Conservation (phyloP, 768 basidiomycete species). For the Punctularia strigosozonata region DNA sequence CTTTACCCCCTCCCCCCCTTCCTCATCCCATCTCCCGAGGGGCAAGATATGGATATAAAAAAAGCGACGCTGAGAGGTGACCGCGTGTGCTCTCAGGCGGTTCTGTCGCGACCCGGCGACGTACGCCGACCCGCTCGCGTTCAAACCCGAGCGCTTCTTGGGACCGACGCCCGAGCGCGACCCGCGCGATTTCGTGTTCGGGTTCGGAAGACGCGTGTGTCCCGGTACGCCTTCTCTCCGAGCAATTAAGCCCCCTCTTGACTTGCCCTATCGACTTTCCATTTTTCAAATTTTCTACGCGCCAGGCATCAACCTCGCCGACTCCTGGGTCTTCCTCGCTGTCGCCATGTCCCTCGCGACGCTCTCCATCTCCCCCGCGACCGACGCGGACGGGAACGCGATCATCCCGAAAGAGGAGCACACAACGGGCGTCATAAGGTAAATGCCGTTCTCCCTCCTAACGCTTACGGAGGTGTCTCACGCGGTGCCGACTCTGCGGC, state of each 20-base stretch:
- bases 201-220: slow-evolving; percentile 22
- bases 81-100: slow-evolving; percentile 11
- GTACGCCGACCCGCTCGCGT: slow-evolving; percentile 21
- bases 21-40: too few species aligned
- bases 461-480: too few species aligned
- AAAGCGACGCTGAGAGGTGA: too few species aligned
- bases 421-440: slow-evolving; percentile 10
- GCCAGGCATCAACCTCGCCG: slow-evolving; percentile 31
- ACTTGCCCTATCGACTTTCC: neutral
- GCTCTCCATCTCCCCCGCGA: slow-evolving; percentile 19
- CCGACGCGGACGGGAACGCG: slow-evolving; percentile 7
- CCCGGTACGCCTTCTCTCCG: neutral
- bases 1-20: neutral
- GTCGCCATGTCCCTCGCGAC: slow-evolving; percentile 23
- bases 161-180: slow-evolving; percentile 15
- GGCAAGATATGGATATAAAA: too few species aligned
- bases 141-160: slow-evolving; percentile 25
- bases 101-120: slow-evolving; percentile 22
- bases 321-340: slow-evolving; percentile 24
- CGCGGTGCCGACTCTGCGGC: too few species aligned
- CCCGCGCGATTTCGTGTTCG: slow-evolving; percentile 18
- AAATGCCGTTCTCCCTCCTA: too few species aligned
- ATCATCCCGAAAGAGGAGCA: slow-evolving; percentile 10
- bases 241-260: too few species aligned
- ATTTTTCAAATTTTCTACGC: slow-evolving; percentile 16